Evolutionary conservation across 306 rosid species (phyloP), one percentile per base, ranked within the genome.

Genomic region (Gillenia trifoliata): DNA sequence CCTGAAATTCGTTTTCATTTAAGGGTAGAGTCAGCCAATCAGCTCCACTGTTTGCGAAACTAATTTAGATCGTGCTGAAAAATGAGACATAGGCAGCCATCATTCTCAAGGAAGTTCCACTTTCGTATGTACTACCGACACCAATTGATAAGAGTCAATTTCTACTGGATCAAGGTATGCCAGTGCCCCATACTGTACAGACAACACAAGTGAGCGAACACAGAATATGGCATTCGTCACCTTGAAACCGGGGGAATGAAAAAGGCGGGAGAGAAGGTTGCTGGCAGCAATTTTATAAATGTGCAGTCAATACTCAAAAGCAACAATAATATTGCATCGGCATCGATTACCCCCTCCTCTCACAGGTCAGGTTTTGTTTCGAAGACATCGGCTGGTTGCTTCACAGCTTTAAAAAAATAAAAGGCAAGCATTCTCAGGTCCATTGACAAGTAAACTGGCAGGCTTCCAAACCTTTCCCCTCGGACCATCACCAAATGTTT

Each of bases 91-190:
- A 34, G 84, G 83, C 96, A 75, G 62, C 97, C 89, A 11, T 88
- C 99, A 73, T 84, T 90, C 55, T 72, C 97, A 9, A 84, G 92
- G 68, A 90, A 85, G 85, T 92, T 92, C 84, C 83, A 84, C 78
- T n/a, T n/a, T 84, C 98, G 0, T 94, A 94, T 68, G 99, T 85
- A 59, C 89, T 95, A 69, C 99, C 99, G 40, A 95, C 93, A 40
- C 99, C 99, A 11, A 83, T 76, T 77, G 93, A 85, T 79, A 79
- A 83, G 75, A 77, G 81, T 78, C 95, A 70, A 74, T 68, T 71
- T 82, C 92, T 65, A 56, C 84, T n/a, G 82, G 85, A 73, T 80
- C 89, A 36, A n/a, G 80, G 67, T 77, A 88, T 81, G 60, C 78
- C 77, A 26, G 77, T 79, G 57, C 77, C 84, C 76, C 81, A 73